A percentile compares a stretch with the other conserved stretches of the same genome.
Conservation (phyloP, 2,329 filamentous ascomycete species). For the Penicillium sp. region DNA sequence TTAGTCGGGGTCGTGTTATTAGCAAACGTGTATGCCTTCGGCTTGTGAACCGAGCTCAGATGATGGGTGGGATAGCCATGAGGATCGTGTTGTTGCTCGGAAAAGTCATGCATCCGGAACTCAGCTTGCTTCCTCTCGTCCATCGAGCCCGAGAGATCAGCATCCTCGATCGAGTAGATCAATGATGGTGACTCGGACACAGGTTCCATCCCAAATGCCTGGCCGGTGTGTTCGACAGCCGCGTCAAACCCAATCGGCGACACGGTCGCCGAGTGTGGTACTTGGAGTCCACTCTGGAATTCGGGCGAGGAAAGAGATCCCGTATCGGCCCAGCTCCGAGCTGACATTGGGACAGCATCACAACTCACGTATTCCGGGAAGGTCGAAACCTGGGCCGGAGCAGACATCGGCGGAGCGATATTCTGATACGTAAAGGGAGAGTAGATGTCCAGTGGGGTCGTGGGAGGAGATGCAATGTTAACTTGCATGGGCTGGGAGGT, state of each 20-base stretch:
- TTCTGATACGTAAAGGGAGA: slow-evolving; percentile 43
- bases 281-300: slow-evolving; percentile 39
- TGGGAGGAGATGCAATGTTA: slow-evolving; percentile 49
- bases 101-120: slow-evolving; percentile 51
- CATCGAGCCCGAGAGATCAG: slow-evolving; percentile 31
- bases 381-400: slow-evolving; percentile 47
- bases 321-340: slow-evolving; percentile 48
- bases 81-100: slow-evolving; percentile 50
- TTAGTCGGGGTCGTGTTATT: slow-evolving; percentile 48
- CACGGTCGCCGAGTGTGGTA: slow-evolving; percentile 40
- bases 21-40: slow-evolving; percentile 48
- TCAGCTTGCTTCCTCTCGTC: slow-evolving; percentile 42
- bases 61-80: slow-evolving; percentile 49
- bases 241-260: slow-evolving; percentile 45
- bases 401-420: slow-evolving; percentile 46
- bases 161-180: slow-evolving; percentile 38
- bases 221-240: slow-evolving; percentile 34
- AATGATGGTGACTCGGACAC: slow-evolving; percentile 37
- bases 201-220: slow-evolving; percentile 32
- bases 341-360: slow-evolving; percentile 43
- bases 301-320: slow-evolving; percentile 48
- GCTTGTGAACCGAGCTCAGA: slow-evolving; percentile 41
- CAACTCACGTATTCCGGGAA: slow-evolving; percentile 48
- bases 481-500: slow-evolving; percentile 46
- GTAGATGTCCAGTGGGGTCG: slow-evolving; percentile 49